These are phyloP conservation scores for Apiotrichum mycotoxinovorans DNA, from an alignment of 1,284 basidiomycete genomes.

Conservation along the genomic window DNA sequence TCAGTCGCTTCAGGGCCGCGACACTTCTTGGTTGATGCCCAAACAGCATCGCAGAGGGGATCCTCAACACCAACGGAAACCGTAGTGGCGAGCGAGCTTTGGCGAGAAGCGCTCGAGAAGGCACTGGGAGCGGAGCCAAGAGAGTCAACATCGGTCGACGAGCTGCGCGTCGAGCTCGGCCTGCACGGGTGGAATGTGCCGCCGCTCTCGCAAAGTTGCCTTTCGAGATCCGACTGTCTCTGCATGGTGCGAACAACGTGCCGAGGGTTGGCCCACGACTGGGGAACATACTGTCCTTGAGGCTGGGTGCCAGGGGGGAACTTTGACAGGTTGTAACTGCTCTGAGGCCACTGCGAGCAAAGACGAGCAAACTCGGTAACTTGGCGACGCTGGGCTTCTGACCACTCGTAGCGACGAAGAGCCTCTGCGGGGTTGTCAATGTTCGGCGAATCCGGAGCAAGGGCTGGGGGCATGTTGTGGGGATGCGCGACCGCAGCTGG, in stretches of 20 bases:
- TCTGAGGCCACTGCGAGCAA: slow-evolving; percentile 65
- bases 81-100: slow-evolving; percentile 24
- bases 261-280: slow-evolving; percentile 66
- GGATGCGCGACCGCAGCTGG: slow-evolving; percentile 19
- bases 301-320: slow-evolving; percentile 29
- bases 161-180: slow-evolving; percentile 11
- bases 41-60: slow-evolving; percentile 17
- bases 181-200: slow-evolving; percentile 29
- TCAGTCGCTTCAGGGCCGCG: slow-evolving; percentile 8
- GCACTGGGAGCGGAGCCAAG: slow-evolving; percentile 18
- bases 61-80: slow-evolving; percentile 4
- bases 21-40: slow-evolving; percentile 8
- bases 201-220: slow-evolving; percentile 19
- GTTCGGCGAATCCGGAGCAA: slow-evolving; percentile 15
- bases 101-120: slow-evolving; percentile 19
- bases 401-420: slow-evolving; percentile 30
- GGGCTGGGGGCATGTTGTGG: slow-evolving; percentile 20
- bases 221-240: slow-evolving; percentile 57
- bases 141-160: slow-evolving; percentile 22
- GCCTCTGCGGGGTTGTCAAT: slow-evolving; percentile 22
- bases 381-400: slow-evolving; percentile 30
- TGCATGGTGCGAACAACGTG: slow-evolving; percentile 60
- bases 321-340: slow-evolving; percentile 73
- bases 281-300: slow-evolving; percentile 59
- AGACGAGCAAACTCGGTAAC: slow-evolving; percentile 41